These are phyloP conservation scores for Pharnaceum exiguum DNA, from an alignment of 148 eudicot genomes.

Conservation along the genomic window DNA sequence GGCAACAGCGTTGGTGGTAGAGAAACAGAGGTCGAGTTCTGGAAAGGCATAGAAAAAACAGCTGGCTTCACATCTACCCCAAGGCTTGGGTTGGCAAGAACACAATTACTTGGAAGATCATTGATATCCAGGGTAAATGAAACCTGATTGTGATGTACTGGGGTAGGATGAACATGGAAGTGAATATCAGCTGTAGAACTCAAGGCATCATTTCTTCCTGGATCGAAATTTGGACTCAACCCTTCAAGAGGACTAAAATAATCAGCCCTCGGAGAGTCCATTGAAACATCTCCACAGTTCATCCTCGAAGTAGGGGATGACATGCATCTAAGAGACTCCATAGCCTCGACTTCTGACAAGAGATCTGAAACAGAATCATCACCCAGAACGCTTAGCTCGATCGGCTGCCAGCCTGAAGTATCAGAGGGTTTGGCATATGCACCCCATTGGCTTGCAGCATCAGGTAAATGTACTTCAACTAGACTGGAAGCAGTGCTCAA, in stretches of 20 bases:
- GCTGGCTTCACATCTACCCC: constrained; percentile 28
- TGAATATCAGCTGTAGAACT: constrained; percentile 48
- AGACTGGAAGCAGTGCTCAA: constrained; percentile 65
- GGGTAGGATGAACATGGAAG: constrained; percentile 32
- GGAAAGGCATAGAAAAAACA: constrained; percentile 12
- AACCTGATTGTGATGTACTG: constrained; percentile 20
- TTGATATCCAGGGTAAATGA: constrained; percentile 22
- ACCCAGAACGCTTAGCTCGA: constrained; percentile 76
- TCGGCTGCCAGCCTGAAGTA: constrained; percentile 62
- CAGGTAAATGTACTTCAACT: constrained; percentile 38
- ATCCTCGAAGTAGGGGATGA: constrained; percentile 63
- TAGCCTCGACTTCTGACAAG: constrained; percentile 91
- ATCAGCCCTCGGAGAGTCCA: constrained; percentile 50
- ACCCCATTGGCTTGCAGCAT: constrained; percentile 50
- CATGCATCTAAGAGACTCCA: constrained; percentile 71
- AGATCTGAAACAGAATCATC: constrained; percentile 95
- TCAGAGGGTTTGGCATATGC: constrained; percentile 42
- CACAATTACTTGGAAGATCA: constrained; percentile 28
- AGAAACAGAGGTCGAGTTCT: constrained; percentile 24
- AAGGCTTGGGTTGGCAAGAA: constrained; percentile 29
- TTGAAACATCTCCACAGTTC: constrained; percentile 56
- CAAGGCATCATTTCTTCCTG: constrained; percentile 44
- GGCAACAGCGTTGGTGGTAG: constrained; percentile 5
- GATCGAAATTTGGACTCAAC: constrained; percentile 47
- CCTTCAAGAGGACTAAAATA: constrained; percentile 66